Base-by-base conservation (phyloP, 768 basidiomycete species). In the Naganishia antarctica region DNA sequence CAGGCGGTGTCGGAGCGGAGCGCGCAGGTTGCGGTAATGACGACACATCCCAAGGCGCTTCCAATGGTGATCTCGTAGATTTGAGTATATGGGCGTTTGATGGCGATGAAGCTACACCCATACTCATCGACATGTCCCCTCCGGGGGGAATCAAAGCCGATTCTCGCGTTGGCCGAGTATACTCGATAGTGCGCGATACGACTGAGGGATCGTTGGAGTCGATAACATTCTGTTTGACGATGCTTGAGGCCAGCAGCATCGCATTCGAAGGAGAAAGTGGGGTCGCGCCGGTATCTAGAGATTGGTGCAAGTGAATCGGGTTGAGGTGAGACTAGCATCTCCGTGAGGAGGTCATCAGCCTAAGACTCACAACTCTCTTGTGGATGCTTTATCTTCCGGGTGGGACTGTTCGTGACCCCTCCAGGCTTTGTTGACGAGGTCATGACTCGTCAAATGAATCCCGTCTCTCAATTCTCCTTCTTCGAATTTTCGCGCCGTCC, bases 121-220 rank as follows among this genome's bases (percentile, higher is more conserved):
- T 74, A 9, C 73, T 73, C 34, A 77, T 67, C 1, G 74, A 70
- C 71, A 77, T 71, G 50, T 77, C 76, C 41, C 73, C 71, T 8
- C 70, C 73, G n/a, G 73, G 69, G n/a, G 76, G 69, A 46, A 76
- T 72, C 45, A 73, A 68, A 2, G 72, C 70, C 31, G 73, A 74
- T 63, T 74, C 70, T 44, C 73, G 70, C 11, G 76, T 70, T n/a
- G 76, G 76, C n/a, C 76, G 72, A 57, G 73, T 73, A 53, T 77
- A 77, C 47, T 74, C 74, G 29, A 77, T 71, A 15, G 74, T 72
- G n/a, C 75, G 71, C 8, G 70, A 63, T 26, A 71, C 62, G 13
- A 65, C 66, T 31, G 58, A 65, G 15, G 57, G 31, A 62, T 67
- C 68, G 53, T 29, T 41, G 45, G 16, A 23, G 8, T 45, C 44